Conservation (phyloP, 495 filamentous ascomycete species). For the Neurospora terricola region DNA sequence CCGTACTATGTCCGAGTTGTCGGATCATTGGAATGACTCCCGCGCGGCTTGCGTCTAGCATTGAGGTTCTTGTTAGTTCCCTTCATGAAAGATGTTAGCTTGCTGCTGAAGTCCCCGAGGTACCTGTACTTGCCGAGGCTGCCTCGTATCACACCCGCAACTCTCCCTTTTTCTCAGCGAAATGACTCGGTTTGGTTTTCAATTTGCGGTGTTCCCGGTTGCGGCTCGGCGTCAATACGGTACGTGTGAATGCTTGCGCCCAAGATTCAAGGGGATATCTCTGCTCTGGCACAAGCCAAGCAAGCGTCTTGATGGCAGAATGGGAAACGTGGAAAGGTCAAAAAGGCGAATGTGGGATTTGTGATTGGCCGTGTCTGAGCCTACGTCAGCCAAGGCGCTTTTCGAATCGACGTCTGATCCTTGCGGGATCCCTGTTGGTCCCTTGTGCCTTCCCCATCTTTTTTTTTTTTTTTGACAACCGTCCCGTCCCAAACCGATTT, state of each 20-base stretch:
- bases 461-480: slow-evolving; percentile 3
- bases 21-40: neutral
- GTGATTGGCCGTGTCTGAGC: neutral
- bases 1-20: neutral
- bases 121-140: neutral
- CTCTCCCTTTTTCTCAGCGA: neutral
- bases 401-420: neutral
- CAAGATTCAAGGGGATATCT: neutral
- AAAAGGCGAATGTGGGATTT: neutral
- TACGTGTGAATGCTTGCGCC: neutral
- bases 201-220: neutral
- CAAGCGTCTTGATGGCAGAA: neutral
- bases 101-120: neutral
- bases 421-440: neutral
- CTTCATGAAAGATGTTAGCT: neutral
- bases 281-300: neutral
- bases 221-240: neutral
- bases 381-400: too few species aligned
- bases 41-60: neutral
- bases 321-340: neutral
- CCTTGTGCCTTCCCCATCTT: slow-evolving; percentile 10
- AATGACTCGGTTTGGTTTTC: neutral
- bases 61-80: neutral
- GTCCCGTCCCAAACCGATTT: neutral
- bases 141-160: neutral